Evolutionary conservation across 495 filamentous ascomycete species (phyloP), one percentile per base, ranked within the genome.

Genomic region (Poronia punctata): DNA sequence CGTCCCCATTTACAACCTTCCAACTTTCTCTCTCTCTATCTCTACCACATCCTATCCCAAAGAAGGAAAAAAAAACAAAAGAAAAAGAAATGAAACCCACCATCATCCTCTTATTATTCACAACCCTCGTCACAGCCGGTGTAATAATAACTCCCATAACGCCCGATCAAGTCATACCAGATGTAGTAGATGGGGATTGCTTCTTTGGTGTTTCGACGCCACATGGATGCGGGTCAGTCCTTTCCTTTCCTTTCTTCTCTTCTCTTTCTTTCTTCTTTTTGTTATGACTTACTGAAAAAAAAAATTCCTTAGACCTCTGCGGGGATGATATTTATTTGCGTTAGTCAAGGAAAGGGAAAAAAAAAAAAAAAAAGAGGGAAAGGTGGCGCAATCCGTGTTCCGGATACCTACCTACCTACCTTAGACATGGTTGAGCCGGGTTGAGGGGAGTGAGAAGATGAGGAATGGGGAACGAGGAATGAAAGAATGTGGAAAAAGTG

Each of bases 131-230:
- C 54, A 63, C 53, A 35, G 69, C 67, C 35, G 67, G 65, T 35
- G 54, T 72, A 15, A 64, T 72, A 35, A 61, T 65, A 49, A 67
- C 63, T 10, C 67, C 67, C 30, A 64, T 72, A 55, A 43, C 21
- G 26, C 43, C 40, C 15, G 56, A 71, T 28, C 67, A 71, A 57
- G 54, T 72, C 40, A 61, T 72, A 8, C n/a, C n/a, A 10, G 44
- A 54, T 28, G 65, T 56, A 42, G 35, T 48, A 5, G 12, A 38
- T 14, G 67, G 58, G 16, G 69, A 72, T 46, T 72, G 69, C 48
- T 69, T 62, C 56, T 69, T 69, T 46, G 69, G 69, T 33, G 57
- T 68, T n/a, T 57, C 59, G 0, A 71, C 69, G 9, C 69, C 67
- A 15, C 52, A 53, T 40, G 67, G 69, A 26, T 72, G 69, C 62